A percentile compares a stretch with the other conserved stretches of the same genome.
phyloP scores from a whole-genome alignment of 1,139 yeast genomes.

The Geotrichum macrosporum region DNA sequence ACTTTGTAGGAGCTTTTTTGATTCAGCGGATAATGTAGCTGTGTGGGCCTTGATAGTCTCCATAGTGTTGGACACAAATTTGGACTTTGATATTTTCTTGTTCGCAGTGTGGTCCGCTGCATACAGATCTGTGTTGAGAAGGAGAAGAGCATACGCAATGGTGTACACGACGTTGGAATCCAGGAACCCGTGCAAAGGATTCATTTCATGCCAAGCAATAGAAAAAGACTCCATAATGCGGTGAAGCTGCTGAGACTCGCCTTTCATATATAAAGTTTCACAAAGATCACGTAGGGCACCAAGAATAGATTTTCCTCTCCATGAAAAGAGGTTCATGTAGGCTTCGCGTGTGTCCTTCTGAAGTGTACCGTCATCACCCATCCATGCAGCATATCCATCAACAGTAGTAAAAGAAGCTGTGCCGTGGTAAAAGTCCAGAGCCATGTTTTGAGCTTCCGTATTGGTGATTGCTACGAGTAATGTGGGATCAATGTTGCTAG shows the following conservation, averaged over 20 bases:
- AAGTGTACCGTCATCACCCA: constrained; percentile 31
- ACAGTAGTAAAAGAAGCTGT: no score
- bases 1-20: background rate
- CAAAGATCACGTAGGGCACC: constrained; percentile 59
- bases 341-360: constrained; percentile 28
- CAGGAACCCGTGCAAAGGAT: constrained; percentile 46
- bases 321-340: constrained; percentile 36
- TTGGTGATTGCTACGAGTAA: constrained; percentile 4
- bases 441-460: constrained; percentile 21
- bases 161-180: constrained; percentile 66
- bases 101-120: constrained; percentile 32
- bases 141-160: constrained; percentile 64
- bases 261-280: constrained; percentile 62
- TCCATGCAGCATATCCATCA: constrained; percentile 37
- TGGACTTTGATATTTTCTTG: constrained; percentile 39
- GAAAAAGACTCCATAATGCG: constrained; percentile 67
- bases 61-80: constrained; percentile 31
- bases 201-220: constrained; percentile 57
- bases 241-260: constrained; percentile 82
- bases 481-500: constrained; percentile 7
- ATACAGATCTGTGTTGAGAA: constrained; percentile 52
- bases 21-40: constrained; percentile 1
- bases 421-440: constrained; percentile 27
- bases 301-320: constrained; percentile 36
- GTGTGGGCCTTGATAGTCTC: constrained; percentile 24